Evolutionary conservation across 2,329 filamentous ascomycete genomes (phyloP).

Genomic region (Didymella glomerata): DNA sequence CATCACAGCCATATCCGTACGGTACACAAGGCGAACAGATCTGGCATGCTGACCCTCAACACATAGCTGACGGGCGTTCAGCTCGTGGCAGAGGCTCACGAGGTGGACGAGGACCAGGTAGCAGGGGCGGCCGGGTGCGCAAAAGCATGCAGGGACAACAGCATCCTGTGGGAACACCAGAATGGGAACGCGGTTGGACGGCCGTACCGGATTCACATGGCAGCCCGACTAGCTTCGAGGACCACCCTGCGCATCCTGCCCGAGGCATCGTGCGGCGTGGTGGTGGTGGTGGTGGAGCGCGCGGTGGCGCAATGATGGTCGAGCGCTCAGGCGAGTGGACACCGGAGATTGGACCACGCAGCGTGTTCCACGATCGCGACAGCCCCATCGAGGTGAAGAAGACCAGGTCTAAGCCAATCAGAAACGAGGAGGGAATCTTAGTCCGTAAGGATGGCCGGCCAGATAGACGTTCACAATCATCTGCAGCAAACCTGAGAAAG

Average conservation of each 20-base stretch:
- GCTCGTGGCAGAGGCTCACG: constrained; percentile 49
- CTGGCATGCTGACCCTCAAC: constrained; percentile 46
- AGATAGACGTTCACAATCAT: constrained; percentile 62
- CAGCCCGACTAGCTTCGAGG: constrained; percentile 51
- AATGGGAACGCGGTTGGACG: constrained; percentile 54
- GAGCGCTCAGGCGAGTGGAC: constrained; percentile 42
- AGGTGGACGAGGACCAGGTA: constrained; percentile 50
- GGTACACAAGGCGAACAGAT: constrained; percentile 45
- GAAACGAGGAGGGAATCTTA: constrained; percentile 60
- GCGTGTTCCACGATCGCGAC: constrained; percentile 6
- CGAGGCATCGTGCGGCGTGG: constrained; percentile 47
- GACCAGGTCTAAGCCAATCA: constrained; percentile 59
- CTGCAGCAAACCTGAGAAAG: constrained; percentile 61
- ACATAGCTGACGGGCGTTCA: constrained; percentile 40
- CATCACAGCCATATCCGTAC: constrained; percentile 36
- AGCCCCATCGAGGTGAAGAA: constrained; percentile 51
- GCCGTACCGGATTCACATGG: constrained; percentile 45
- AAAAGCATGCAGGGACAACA: constrained; percentile 48
- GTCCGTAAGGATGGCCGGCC: constrained; percentile 62
- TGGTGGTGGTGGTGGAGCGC: constrained; percentile 41
- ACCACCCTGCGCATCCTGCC: constrained; percentile 34
- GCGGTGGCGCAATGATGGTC: constrained; percentile 33
- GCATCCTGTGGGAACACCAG: constrained; percentile 46
- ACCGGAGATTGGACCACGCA: constrained; percentile 13
- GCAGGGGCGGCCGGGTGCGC: constrained; percentile 49